Evolutionary conservation across 805 yeast genomes (phyloP).

Genomic region (Wickerhamiella lipophila): DNA sequence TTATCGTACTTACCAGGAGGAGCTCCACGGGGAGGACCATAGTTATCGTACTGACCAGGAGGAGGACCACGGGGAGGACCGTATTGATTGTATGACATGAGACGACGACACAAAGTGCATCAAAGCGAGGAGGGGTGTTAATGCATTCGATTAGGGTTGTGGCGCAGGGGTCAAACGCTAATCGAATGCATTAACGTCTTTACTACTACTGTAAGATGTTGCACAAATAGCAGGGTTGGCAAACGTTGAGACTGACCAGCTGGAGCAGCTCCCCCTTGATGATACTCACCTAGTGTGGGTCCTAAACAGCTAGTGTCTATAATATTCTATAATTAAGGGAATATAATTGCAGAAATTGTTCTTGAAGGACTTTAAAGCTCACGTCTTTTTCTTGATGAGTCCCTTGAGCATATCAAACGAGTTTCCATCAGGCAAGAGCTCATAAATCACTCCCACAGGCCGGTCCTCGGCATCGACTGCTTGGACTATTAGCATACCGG

Average conservation of each 20-base stretch:
- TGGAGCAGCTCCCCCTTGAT: too few species aligned
- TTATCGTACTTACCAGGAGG: conserved; percentile 11
- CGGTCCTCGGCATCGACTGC: conserved; percentile 40
- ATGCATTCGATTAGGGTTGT: not conserved
- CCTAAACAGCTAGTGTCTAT: too few species aligned
- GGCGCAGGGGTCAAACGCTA: not conserved
- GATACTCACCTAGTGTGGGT: too few species aligned
- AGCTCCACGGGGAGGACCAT: conserved; percentile 15
- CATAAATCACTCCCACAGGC: conserved; percentile 44
- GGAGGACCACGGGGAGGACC: conserved; percentile 18
- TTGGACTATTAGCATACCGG: conserved; percentile 69
- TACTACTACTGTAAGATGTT: too few species aligned
- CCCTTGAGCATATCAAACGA: conserved; percentile 93
- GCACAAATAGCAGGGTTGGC: too few species aligned
- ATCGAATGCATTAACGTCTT: not conserved
- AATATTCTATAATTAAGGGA: too few species aligned
- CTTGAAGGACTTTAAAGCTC: too few species aligned
- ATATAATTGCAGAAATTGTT: too few species aligned
- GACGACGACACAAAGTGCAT: too few species aligned
- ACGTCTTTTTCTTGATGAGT: conserved; percentile 49
- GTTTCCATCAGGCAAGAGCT: conserved; percentile 93
- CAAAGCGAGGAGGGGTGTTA: not conserved
- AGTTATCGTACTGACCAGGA: conserved; percentile 5
- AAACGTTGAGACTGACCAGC: too few species aligned
- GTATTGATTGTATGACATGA: conserved; percentile 12